Base-by-base conservation (phyloP, 768 basidiomycete genomes). In the Phaffia tasmanica region DNA sequence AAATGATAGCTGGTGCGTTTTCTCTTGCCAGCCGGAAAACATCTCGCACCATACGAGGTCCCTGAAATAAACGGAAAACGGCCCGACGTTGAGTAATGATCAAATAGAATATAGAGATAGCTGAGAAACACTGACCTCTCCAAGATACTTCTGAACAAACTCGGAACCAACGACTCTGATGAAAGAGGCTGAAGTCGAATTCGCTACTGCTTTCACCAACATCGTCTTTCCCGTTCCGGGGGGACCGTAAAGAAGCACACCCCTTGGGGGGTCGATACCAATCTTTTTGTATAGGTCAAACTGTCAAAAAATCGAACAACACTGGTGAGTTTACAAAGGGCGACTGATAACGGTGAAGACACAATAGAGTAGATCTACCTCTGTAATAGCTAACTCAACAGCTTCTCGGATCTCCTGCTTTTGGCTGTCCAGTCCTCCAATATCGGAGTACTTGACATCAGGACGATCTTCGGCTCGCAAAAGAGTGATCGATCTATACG, bases 361-460 rank as follows among this genome's bases (percentile, higher is more conserved):
- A 29, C 23, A 25, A 32, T 19, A 23, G n/a, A n/a, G n/a, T 56
- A 5, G 29, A 70, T 73, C 71, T 48, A 76, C 75, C 72, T 77
- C 75, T 2, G 71, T 72, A 35, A 80, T 80, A 29, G 95, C 95
- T 25, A 99, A 81, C 77, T 99, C 95, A 35, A 99, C 95, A 5
- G 94, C 94, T 78, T 99, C 95, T 70, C 94, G 80, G 69, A 99
- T 98, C 79, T 99, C 94, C 79, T 98, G 94, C 80, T 98, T 99
- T 80, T 99, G 95, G 15, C 84, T 75, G 76, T 98, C 94, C 86
- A 98, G 87, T 56, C 95, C 95, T 73, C 95, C 95, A 53, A 98
- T 88, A 74, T 99, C 95, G 68, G 84, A 80, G 77, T 99, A 99
- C 54, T 84, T 78, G 30, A 98, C 90, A 74, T 98, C 89, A 0